Evolutionary conservation across 768 basidiomycete species (phyloP).

Genomic region (Termitomyces sp.): DNA sequence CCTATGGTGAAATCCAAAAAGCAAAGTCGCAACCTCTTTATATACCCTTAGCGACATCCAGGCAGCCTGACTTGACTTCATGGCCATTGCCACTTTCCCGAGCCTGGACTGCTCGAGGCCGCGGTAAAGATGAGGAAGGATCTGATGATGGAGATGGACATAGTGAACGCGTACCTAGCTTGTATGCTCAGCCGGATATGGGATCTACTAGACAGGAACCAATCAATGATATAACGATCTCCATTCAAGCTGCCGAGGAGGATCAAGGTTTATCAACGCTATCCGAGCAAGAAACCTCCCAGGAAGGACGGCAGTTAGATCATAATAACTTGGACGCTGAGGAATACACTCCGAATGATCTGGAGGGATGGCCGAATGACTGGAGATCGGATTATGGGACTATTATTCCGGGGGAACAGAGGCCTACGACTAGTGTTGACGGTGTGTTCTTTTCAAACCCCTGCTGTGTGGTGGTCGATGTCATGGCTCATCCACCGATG

Average conservation of each 20-base stretch:
- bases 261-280: too few species aligned
- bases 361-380: neutral
- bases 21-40: neutral
- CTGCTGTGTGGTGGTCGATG: neutral
- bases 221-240: neutral
- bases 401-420: neutral
- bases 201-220: too few species aligned
- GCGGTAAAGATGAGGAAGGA: neutral
- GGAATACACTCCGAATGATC: neutral
- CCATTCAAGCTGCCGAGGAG: neutral
- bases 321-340: neutral
- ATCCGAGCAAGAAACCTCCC: neutral
- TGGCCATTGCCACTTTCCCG: neutral
- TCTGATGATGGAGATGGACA: neutral
- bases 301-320: neutral
- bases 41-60: neutral
- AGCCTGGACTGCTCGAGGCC: neutral
- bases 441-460: neutral
- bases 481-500: neutral
- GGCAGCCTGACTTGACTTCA: neutral
- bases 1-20: neutral
- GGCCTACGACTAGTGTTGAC: neutral
- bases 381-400: neutral
- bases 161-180: neutral
- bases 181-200: neutral